A percentile compares a stretch with the other conserved stretches of the same genome.
phyloP scores from a whole-genome alignment of 2,329 filamentous ascomycete species.

The Atkinsonella hypoxylon region DNA sequence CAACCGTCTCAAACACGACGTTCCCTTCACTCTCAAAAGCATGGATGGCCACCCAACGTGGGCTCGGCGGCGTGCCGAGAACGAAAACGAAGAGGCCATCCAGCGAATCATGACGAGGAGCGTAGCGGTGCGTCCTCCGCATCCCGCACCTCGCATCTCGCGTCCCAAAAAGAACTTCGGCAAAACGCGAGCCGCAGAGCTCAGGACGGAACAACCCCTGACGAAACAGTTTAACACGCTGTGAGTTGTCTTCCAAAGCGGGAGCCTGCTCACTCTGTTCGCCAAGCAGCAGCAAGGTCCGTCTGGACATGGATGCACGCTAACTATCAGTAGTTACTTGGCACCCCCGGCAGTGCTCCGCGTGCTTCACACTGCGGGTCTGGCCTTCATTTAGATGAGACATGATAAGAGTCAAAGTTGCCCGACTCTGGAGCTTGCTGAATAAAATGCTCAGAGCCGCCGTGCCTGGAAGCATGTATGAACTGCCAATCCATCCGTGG shows the following conservation, averaged over 20 bases:
- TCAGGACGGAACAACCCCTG: background rate
- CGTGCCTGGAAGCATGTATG: background rate
- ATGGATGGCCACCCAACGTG: background rate
- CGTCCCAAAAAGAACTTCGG: background rate
- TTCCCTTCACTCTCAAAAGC: too few species aligned
- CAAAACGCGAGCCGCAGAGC: background rate
- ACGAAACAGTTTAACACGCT: background rate
- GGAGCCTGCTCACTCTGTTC: too few species aligned
- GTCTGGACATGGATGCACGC: background rate
- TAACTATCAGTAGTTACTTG: background rate
- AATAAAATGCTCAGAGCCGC: background rate
- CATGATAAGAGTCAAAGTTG: background rate
- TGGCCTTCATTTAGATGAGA: background rate
- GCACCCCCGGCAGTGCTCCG: background rate
- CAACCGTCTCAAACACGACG: too few species aligned
- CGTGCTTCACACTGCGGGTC: background rate
- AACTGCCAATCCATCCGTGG: background rate
- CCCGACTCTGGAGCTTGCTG: background rate
- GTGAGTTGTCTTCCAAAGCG: too few species aligned
- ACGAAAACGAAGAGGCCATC: background rate
- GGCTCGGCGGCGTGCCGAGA: background rate
- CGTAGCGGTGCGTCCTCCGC: background rate
- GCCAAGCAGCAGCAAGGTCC: background rate
- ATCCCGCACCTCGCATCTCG: background rate
- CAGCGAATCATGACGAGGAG: background rate